phyloP scores from a whole-genome alignment of 164 flowering plant species.

The grape (Vitis vinifera) region ASM3070453v1 NC_081822.1:8519501-8520000 shows the following conservation, averaged over 20 bases:
- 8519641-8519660: constrained; percentile 21
- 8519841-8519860: constrained; percentile 48
- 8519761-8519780: constrained; percentile 43
- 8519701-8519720: constrained; percentile 49
- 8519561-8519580: constrained; percentile 29
- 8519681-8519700: constrained; percentile 52
- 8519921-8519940: background rate
- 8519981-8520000: too few relatives aligned
- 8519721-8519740: constrained; percentile 51
- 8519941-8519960: too few relatives aligned
- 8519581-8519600: constrained; percentile 15
- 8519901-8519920: background rate
- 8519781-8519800: constrained; percentile 53
- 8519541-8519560: constrained; percentile 47
- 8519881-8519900: background rate
- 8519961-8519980: too few relatives aligned
- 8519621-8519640: constrained; percentile 22
- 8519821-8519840: constrained; percentile 30
- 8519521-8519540: constrained; percentile 32
- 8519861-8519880: constrained; percentile 38
- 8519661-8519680: constrained; percentile 40
- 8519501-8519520: constrained; percentile 31
- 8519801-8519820: constrained; percentile 53
- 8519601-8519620: constrained; percentile 22
- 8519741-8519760: constrained; percentile 46